Evolutionary conservation across 441 rosid species (phyloP), one percentile per base, ranked within the genome.

Genomic region (Brassica balearica): DNA sequence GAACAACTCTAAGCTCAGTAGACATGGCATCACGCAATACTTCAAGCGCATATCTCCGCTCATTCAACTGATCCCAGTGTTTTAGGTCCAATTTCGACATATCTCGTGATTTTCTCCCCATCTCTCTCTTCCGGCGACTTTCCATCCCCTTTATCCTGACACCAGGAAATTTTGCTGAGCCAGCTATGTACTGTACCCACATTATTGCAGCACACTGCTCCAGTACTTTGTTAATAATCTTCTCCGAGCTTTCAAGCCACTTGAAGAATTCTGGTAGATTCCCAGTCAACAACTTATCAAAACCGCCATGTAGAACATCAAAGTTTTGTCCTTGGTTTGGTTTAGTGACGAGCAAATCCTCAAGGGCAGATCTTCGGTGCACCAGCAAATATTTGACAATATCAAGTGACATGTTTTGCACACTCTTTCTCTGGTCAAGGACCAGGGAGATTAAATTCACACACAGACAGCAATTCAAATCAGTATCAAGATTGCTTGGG

Each of bases 131-230:
- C 65, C 98, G 94, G 60, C 98, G 99, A 77, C 89, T 95, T 82
- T 97, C 99, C 88, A 95, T 76, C 66, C 95, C 97, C 77, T 94
- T 97, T 48, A 94, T 92, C 88, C 99, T 94, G 73, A 97, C 97
- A 55, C 97, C 99, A 71, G 98, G 99, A 87, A 97, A 97, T 85
- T 95, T 95, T 36, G 97, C 90, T n/a, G 99, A 91, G 77, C 99
- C 98, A 77, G 97, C 87, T 86, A 97, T 94, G 85, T 82, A 91
- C 78, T 97, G 99, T 69, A 88, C 92, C 99, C 99, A 97, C 99
- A 91, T 97, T 71, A 94, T 92, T 56, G 93, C 95, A 75, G 99
- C 99, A 87, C 94, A 91, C 80, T 95, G 99, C 82, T 97, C 99
- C 88, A 97, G 73, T 68, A 94, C 97, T 83, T 88, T 92, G 86